phyloP scores from a whole-genome alignment of 129 eudicot genomes.

The Deinandra increscens region DNA sequence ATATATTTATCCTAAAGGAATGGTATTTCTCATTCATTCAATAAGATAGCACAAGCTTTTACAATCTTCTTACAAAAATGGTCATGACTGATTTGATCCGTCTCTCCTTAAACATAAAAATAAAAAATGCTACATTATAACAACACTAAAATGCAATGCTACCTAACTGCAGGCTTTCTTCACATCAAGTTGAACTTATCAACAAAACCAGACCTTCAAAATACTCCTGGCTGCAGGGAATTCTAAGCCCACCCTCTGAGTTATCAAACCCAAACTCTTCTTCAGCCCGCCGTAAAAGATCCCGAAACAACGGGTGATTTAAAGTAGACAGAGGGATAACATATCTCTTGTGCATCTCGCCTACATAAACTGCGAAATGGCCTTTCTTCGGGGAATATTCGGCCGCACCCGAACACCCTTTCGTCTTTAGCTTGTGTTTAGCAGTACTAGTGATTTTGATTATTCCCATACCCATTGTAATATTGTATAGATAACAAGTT shows the following conservation, averaged over 20 bases:
- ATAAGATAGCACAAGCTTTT: too few relatives aligned
- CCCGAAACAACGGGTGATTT: slow-evolving; percentile 40
- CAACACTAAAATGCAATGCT: neutral
- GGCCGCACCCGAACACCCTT: slow-evolving; percentile 1
- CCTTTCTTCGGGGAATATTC: slow-evolving; percentile 41
- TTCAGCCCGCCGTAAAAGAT: slow-evolving; percentile 38
- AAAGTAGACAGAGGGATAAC: slow-evolving; percentile 36
- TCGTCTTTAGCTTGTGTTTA: slow-evolving; percentile 42
- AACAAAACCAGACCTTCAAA: slow-evolving; percentile 32
- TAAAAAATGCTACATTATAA: neutral
- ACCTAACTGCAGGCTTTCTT: neutral
- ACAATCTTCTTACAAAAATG: neutral
- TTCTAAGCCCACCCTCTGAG: slow-evolving; percentile 33
- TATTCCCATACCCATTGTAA: slow-evolving; percentile 39
- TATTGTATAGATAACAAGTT: neutral
- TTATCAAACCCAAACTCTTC: slow-evolving; percentile 43
- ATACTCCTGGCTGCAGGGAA: slow-evolving; percentile 42
- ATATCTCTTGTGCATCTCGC: slow-evolving; percentile 35
- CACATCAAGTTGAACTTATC: slow-evolving; percentile 21
- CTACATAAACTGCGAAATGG: slow-evolving; percentile 46
- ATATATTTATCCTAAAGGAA: too few relatives aligned
- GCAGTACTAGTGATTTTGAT: slow-evolving; percentile 39
- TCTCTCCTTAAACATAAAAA: neutral
- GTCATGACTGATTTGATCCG: neutral
- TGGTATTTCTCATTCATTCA: too few relatives aligned